A percentile compares a stretch with the other conserved stretches of the same genome.
These are phyloP conservation scores for Panicum miliaceum DNA, from an alignment of 176 grass and related monocot species.

Conservation along the genomic window DNA sequence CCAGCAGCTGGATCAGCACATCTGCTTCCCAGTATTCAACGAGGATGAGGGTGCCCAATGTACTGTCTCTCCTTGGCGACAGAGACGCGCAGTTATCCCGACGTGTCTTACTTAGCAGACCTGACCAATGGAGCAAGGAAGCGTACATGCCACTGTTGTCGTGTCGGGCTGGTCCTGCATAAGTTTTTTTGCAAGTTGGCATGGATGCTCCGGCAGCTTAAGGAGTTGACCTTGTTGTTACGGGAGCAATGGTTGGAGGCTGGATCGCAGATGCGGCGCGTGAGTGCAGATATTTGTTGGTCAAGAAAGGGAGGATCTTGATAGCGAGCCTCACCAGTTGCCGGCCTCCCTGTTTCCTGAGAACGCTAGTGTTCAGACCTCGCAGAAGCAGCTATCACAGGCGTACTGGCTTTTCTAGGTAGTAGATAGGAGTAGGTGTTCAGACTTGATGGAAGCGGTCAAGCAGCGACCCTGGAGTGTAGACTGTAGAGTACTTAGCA, in stretches of 20 bases:
- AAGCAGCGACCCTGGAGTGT: background rate
- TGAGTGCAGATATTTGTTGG: background rate
- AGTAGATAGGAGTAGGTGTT: background rate
- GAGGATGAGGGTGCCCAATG: background rate
- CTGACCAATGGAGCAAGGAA: background rate
- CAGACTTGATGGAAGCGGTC: background rate
- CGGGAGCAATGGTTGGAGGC: background rate
- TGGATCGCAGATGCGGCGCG: background rate
- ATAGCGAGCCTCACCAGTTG: background rate
- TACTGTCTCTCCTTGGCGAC: background rate
- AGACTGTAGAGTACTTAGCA: background rate
- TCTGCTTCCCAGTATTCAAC: background rate
- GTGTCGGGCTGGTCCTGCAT: background rate
- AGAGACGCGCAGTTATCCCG: slow-evolving; percentile 33
- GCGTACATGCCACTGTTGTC: background rate
- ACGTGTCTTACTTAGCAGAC: background rate
- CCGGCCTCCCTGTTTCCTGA: background rate
- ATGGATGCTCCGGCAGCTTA: background rate
- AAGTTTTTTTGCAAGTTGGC: background rate
- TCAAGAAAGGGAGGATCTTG: slow-evolving; percentile 18
- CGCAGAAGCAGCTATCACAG: too few species aligned
- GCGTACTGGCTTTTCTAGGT: background rate
- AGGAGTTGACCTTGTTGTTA: slow-evolving; percentile 17
- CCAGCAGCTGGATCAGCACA: background rate
- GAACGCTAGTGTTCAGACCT: slow-evolving; percentile 6